Evolutionary conservation across 805 yeast species (phyloP), one percentile per base, ranked within the genome.

Genomic region (Starmerella sirachaensis): DNA sequence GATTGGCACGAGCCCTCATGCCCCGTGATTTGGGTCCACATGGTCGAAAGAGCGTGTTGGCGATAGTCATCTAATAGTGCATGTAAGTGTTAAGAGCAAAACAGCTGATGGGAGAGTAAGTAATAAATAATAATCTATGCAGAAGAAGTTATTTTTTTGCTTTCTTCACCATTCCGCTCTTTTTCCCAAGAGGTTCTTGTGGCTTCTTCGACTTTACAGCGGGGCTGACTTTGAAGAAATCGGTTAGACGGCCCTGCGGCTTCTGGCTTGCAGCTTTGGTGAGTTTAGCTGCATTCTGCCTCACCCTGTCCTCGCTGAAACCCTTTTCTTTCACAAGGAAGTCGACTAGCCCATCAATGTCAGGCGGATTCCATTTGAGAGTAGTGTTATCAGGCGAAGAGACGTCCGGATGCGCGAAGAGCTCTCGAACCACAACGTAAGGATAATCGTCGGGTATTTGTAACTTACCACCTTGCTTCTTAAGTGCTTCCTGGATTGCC

Each of bases 361-460:
- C 80, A 1, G 98, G 98, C 42, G 79, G 86, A 3, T 57, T 60
- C 97, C 97, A 91, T 57, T 85, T 84, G 51, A 91, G 56, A 2
- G 71, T 71, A 8, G 83, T 63, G 1, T 75, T 77, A 2, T 63
- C 61, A 2, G 80, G 76, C 25, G 70, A 66, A 5, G 65, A 55
- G 3, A 85, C 83, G 20, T 88, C 97, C 0, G 98, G 97, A 16
- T 76, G 64, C 50, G 76, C 58, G 55, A 91, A 88, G 32, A 91
- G 63, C 44, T 80, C 74, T 52, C 96, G 70, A 3, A 94, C 97
- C 49, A 79, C 93, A 42, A 72, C 73, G 53, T 67, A 86, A 2
- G 94, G 94, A 96, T 96, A 91, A 51, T 82, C 76, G 53, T 86
- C 96, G 1, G 98, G 97, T 18, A 91, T 70, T 52, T 76, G 78